phyloP scores from a whole-genome alignment of 192 early-diverging fungal genomes.

The Umbelopsis vinacea region DNA sequence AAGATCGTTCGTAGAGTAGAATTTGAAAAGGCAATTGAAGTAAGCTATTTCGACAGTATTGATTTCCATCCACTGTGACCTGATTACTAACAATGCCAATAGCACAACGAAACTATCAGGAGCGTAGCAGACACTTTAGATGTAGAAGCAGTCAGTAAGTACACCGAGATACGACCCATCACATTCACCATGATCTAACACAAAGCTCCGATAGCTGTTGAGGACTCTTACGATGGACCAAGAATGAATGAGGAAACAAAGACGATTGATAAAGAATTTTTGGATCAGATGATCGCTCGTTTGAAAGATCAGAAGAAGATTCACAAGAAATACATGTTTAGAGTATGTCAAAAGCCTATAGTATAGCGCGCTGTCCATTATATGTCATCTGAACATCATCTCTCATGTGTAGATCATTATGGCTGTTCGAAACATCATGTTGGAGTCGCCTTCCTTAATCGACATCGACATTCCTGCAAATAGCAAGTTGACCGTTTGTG shows the following conservation, averaged over 20 bases:
- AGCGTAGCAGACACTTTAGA: conserved; percentile 63
- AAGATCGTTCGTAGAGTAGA: conserved; percentile 85
- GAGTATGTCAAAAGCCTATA: conserved; percentile 41
- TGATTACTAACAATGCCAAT: not conserved
- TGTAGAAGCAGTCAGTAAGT: conserved; percentile 66
- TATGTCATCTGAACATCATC: not conserved
- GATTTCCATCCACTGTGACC: not conserved
- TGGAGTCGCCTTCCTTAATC: conserved; percentile 77
- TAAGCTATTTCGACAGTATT: conserved; percentile 38
- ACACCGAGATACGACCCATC: conserved; percentile 22
- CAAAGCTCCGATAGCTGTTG: conserved; percentile 45
- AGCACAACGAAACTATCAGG: conserved; percentile 34
- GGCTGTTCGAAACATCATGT: conserved; percentile 74
- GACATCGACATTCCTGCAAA: conserved; percentile 82
- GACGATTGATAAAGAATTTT: conserved; percentile 79
- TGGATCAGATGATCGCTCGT: conserved; percentile 72
- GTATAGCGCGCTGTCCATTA: no score
- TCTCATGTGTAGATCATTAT: conserved; percentile 65
- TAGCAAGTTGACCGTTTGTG: conserved; percentile 88
- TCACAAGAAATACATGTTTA: conserved; percentile 86
- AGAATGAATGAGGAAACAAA: conserved; percentile 65
- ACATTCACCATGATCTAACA: not conserved
- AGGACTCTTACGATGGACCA: conserved; percentile 86
- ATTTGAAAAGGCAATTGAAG: conserved; percentile 94
- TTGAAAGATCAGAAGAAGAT: conserved; percentile 91